Percentiles rank a stretch among this genome's conserved stretches.
These are phyloP conservation scores for Platanthera zijinensis DNA, from an alignment of 106 monocot genomes.

Conservation along the genomic window DNA sequence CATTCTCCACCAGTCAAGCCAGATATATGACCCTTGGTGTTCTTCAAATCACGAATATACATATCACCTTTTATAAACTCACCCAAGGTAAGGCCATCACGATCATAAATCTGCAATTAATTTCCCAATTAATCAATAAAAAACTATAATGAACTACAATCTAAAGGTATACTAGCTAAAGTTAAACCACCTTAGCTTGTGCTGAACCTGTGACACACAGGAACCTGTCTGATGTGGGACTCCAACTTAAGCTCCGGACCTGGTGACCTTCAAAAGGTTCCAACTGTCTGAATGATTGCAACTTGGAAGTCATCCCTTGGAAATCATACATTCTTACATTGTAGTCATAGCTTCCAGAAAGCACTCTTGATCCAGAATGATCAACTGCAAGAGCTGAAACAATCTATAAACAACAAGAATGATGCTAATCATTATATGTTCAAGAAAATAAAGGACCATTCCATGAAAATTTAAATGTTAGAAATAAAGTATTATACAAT, in stretches of 20 bases:
- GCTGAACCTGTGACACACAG: constrained; percentile 94
- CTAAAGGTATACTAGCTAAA: not conserved
- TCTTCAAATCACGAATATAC: constrained; percentile 98
- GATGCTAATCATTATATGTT: not conserved
- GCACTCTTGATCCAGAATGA: constrained; percentile 94
- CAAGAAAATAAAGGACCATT: not conserved
- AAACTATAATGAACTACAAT: constrained; percentile 1
- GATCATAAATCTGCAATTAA: constrained; percentile 84
- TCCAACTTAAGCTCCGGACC: constrained; percentile 95
- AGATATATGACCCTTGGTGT: constrained; percentile 97
- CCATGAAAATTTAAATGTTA: not conserved
- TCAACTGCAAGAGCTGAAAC: constrained; percentile 90
- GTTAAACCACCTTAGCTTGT: constrained; percentile 67
- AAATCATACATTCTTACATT: constrained; percentile 98
- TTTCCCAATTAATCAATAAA: constrained; percentile 3
- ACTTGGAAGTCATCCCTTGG: constrained; percentile 92
- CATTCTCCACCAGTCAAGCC: constrained; percentile 96
- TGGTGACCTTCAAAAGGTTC: constrained; percentile 97
- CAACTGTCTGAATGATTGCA: constrained; percentile 92
- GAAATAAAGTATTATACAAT: not conserved
- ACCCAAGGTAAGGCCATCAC: constrained; percentile 91
- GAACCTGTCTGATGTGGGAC: constrained; percentile 80
- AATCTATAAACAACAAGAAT: constrained; percentile 40
- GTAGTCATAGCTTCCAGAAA: constrained; percentile 96
- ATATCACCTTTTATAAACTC: constrained; percentile 97